Evolutionary conservation across 306 rosid species (phyloP).

Genomic region (Herpetospermum pedunculosum): DNA sequence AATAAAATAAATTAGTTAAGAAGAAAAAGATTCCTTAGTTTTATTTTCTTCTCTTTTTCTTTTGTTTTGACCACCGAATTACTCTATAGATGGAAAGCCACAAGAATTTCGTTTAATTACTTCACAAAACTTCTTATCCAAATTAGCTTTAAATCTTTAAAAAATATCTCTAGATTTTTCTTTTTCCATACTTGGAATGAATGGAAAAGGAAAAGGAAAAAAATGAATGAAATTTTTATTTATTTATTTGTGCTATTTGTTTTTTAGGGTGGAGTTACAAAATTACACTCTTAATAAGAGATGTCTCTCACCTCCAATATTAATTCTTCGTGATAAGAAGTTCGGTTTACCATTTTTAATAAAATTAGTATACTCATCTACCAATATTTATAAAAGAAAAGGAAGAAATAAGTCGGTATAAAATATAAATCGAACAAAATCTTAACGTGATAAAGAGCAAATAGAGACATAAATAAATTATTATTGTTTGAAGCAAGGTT

Average conservation of each 20-base stretch:
- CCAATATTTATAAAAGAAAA: too few relatives aligned
- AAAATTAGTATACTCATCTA: too few relatives aligned
- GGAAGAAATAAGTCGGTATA: too few relatives aligned
- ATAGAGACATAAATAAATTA: too few relatives aligned
- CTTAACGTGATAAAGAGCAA: too few relatives aligned
- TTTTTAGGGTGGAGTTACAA: background rate
- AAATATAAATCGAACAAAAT: too few relatives aligned
- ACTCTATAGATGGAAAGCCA: background rate
- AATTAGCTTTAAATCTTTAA: background rate
- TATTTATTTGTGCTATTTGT: background rate
- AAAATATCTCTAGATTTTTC: too few relatives aligned
- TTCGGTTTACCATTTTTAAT: too few relatives aligned
- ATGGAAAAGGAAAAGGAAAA: background rate
- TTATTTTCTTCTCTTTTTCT: slow-evolving; percentile 2
- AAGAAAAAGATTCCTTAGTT: background rate
- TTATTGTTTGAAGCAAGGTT: too few relatives aligned
- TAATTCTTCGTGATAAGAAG: too few relatives aligned
- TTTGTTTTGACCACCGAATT: background rate
- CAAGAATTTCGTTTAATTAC: background rate
- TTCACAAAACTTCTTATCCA: background rate
- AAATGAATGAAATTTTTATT: background rate
- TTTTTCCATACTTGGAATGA: too few relatives aligned
- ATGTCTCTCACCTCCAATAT: background rate
- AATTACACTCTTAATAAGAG: background rate
- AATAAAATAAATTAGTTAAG: background rate